Evolutionary conservation across 306 rosid species (phyloP).

Genomic region (Mimosa pudica): DNA sequence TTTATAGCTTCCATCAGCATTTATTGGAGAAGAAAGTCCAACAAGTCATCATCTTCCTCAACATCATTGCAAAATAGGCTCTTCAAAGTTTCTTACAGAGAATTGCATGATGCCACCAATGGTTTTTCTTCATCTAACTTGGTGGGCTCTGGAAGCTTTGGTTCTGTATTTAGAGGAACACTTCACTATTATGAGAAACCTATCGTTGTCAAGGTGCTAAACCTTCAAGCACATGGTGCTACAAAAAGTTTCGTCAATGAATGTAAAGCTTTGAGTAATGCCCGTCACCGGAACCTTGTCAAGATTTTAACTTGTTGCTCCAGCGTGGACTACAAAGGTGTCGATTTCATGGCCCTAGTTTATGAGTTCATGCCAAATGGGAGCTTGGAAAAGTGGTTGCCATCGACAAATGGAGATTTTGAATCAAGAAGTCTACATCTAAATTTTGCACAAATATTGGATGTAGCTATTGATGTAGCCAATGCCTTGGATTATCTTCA

Average conservation of each 20-base stretch:
- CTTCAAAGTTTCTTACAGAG: constrained; percentile 39
- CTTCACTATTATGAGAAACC: constrained; percentile 23
- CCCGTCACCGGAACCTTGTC: constrained; percentile 36
- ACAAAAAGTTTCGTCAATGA: constrained; percentile 43
- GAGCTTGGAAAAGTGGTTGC: too few relatives aligned
- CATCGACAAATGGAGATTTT: too few relatives aligned
- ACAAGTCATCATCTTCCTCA: not conserved
- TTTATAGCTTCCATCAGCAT: not conserved
- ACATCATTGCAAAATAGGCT: not conserved
- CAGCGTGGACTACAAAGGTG: constrained; percentile 24
- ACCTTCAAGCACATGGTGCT: constrained; percentile 39
- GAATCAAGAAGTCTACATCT: too few relatives aligned
- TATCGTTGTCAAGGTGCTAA: constrained; percentile 41
- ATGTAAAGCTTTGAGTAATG: constrained; percentile 37
- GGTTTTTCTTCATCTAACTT: constrained; percentile 44
- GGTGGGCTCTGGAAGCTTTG: constrained; percentile 41
- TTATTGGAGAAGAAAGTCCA: constrained; percentile 9
- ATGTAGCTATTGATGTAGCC: constrained; percentile 49
- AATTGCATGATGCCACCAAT: constrained; percentile 43
- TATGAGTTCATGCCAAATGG: too few relatives aligned
- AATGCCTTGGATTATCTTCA: constrained; percentile 49
- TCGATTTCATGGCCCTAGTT: too few relatives aligned
- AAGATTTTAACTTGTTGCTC: constrained; percentile 36
- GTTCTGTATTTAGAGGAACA: constrained; percentile 44
- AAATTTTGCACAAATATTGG: not conserved